Evolutionary conservation across 345 rosid genomes (phyloP).

Genomic region (Nephelium lappaceum): DNA sequence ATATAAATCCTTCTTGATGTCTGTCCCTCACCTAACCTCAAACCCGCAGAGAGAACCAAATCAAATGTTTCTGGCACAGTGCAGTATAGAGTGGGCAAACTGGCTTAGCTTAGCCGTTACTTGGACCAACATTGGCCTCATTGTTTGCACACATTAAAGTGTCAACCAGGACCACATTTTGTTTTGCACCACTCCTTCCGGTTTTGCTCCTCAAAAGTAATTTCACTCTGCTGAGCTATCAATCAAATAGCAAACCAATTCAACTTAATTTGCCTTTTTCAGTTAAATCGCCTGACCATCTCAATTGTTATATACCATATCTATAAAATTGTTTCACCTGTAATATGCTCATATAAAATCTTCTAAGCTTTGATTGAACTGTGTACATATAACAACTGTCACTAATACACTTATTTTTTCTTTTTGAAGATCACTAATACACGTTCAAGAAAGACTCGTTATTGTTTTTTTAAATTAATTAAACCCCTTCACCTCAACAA

Average conservation of each 20-base stretch:
- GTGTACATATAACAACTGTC: too few relatives aligned
- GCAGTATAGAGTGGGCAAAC: neutral
- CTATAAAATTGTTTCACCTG: too few relatives aligned
- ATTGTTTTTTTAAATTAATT: neutral
- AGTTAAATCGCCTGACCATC: too few relatives aligned
- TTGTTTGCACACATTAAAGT: neutral
- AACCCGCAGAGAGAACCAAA: neutral
- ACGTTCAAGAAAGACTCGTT: neutral
- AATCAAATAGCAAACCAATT: too few relatives aligned
- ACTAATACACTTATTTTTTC: too few relatives aligned
- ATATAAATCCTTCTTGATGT: neutral
- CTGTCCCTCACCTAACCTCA: slow-evolving; percentile 11
- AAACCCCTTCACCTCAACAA: too few relatives aligned
- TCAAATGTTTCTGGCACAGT: neutral
- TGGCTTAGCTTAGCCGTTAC: slow-evolving; percentile 27
- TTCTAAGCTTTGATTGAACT: too few relatives aligned
- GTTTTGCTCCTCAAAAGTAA: neutral
- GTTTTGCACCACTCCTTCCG: neutral
- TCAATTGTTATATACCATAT: too few relatives aligned
- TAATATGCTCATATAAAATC: too few relatives aligned
- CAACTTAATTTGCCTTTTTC: too few relatives aligned
- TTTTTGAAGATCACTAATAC: too few relatives aligned
- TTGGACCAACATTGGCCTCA: slow-evolving; percentile 3
- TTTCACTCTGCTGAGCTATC: too few relatives aligned
- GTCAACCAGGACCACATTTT: slow-evolving; percentile 2